Base-by-base conservation (phyloP, 2,329 filamentous ascomycete species). In the Apiospora marii region DNA sequence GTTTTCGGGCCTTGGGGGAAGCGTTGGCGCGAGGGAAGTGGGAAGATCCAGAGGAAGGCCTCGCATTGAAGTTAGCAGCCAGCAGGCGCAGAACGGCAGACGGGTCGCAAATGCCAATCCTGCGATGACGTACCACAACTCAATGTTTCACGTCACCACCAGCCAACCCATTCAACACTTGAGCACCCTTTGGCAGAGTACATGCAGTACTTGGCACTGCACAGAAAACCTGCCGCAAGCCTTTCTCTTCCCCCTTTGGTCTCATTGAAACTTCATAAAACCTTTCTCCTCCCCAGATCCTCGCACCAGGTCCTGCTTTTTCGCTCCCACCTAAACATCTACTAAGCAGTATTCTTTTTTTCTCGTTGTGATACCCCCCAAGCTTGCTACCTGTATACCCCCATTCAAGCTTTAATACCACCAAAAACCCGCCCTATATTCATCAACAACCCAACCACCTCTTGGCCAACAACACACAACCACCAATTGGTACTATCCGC, bases 71-170 rank as follows among this genome's bases (percentile, higher is more conserved):
- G 37, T 10, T 10, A 41, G 37, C 13, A 53, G 37, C 37, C 37
- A 41, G 37, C 13, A 53, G 30, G n/a, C 12, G 12, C 24, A 30
- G 53, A 27, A 41, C 34, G 34, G 30, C 19, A 30, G 30, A 61
- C 53, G 27, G 53, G 53, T 61, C 53, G 53, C 53, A 61, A 27
- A 64, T 37, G 53, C 34, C 58, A 41, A 41, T 64, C 34, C 58
- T 41, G 30, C 69, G 70, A 73, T 73, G 72, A 73, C 72, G 72
- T 73, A 73, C 34, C 48, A 43, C 67, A 67, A 64, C 67, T 43
- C 48, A 49, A 51, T 71, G 69, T 73, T 71, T 71, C 72, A 73
- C 72, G 72, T 73, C 72, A 73, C 69, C 69, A 73, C 64, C 41
- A 51, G 44, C 58, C 53, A 61, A 51, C 37, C 51, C 58, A 70